Evolutionary conservation across 805 yeast genomes (phyloP), one percentile per base, ranked within the genome.

Genomic region (Saturnispora halmiae): DNA sequence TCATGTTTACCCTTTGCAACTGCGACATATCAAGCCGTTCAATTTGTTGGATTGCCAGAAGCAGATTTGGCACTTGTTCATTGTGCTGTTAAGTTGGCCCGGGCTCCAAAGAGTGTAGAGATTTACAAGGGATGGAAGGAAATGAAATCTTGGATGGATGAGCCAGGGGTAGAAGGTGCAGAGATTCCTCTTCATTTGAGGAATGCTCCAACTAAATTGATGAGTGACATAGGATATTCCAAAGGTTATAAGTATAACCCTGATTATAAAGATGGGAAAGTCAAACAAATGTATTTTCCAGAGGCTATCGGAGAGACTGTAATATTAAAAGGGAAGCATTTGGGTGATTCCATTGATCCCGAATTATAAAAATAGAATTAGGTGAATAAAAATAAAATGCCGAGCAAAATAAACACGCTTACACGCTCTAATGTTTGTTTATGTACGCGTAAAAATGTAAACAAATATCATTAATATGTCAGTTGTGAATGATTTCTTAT

Each of bases 1-100:
- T 60, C 82, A 1, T 77, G 94, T 50, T 61, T 92, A 32, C 95
- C 96, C 2, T 80, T 92, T 63, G 92, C 95, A 1, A 70, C 82
- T 3, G 78, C 96, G 0, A 75, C 94, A 0, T 84, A 83, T 57
- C 84, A 85, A 32, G 86, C 96, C 0, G 79, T 84, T 3, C 87
- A 85, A 63, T 83, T 82, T 59, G 72, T 92, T 16, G 99, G 98
- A 0, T 67, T 92, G 72, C 98, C 98, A 0, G 98, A 92, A 54
- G 90, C 92, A 2, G 95, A 88, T 56, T 68, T 84, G 19, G 77
- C 86, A 6, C 61, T 92, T 32, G 97, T 87, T 0, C 97, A 92
- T 51, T 87, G 96, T 60, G 88, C 94, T 1, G 86, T 82, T n/a
- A 83, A 88, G 50, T 64, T 92, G 19, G 94, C 96, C 0, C 63